Evolutionary conservation across 1,284 basidiomycete species (phyloP).

Genomic region (Phlebopus sp.): DNA sequence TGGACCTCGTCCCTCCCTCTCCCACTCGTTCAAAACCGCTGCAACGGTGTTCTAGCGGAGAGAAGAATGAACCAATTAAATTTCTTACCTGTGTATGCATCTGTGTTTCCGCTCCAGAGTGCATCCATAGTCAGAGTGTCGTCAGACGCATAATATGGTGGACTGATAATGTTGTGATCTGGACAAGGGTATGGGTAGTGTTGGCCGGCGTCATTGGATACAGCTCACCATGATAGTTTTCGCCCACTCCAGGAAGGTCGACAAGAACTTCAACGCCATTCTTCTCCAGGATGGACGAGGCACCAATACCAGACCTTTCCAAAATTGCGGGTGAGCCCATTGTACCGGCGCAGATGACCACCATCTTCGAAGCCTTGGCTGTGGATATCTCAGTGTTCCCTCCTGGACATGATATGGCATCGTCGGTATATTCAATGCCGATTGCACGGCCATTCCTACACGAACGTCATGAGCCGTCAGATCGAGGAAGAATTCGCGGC

Average conservation of each 20-base stretch:
- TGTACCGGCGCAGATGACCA: constrained; percentile 18
- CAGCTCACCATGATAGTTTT: constrained; percentile 43
- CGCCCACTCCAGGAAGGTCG: constrained; percentile 54
- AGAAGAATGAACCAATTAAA: background rate
- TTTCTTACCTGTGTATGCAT: constrained; percentile 33
- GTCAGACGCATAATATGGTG: constrained; percentile 37
- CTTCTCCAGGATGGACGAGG: constrained; percentile 36
- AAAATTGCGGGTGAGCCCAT: constrained; percentile 22
- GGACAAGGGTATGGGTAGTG: background rate
- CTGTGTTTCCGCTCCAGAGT: constrained; percentile 38
- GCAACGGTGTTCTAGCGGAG: background rate
- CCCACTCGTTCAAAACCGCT: constrained; percentile 45
- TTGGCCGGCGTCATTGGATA: too few species aligned
- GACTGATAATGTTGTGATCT: constrained; percentile 44
- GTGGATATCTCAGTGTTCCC: background rate
- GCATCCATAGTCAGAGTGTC: constrained; percentile 44
- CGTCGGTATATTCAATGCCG: constrained; percentile 28
- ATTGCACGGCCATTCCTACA: constrained; percentile 16
- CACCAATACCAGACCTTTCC: constrained; percentile 40
- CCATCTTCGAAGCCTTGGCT: constrained; percentile 9
- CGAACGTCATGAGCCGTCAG: too few species aligned
- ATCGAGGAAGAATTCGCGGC: too few species aligned
- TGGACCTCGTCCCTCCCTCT: constrained; percentile 42
- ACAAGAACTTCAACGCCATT: constrained; percentile 40
- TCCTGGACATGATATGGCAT: constrained; percentile 49